Base-by-base conservation (phyloP, 106 monocot species). In the Dioscorea alata region DNA sequence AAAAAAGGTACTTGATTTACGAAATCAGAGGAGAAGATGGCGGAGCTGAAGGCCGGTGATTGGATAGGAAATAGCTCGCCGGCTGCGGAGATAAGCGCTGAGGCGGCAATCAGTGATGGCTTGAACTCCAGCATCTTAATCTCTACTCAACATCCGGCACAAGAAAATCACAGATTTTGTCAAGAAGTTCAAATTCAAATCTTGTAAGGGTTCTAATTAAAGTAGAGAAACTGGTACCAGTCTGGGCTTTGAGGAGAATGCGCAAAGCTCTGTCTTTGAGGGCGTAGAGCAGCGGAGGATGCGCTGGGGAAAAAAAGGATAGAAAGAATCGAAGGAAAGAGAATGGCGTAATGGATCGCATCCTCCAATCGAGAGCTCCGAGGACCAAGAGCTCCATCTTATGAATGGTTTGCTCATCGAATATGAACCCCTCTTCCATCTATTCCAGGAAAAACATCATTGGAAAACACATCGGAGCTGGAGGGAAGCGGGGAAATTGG, bases 271-370 rank as follows among this genome's bases (percentile, higher is more conserved):
- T 88, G 17, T 75, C 25, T 69, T 83, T 86, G 76, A 96, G 75
- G 23, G 88, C 67, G 28, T 67, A 62, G 57, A 89, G 51, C 28
- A 80, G 65, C 9, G 82, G 58, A 1, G 74, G 75, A 16, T 80
- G 81, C 19, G 59, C 49, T 25, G 76, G 77, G 33, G 48, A 66
- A 67, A 88, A 92, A 68, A 79, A 74, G 66, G 83, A 31, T 49
- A 84, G 68, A 76, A 96, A 96, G 84, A 84, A 91, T 49, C 74
- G 57, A 71, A 96, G 82, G 79, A 96, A 96, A 31, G 84, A 82
- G 84, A 96, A 86, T 20, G 96, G 96, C 8, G 91, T 96, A 77
- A 96, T 80, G 22, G 96, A 96, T 54, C 96, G 88, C 96, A 89
- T 89, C 79, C 96, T 74, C 96, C 96, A 96, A 13, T 80, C 78